Base-by-base conservation (phyloP, 208 protist species). In the Trypanosomatidae sp. region DNA sequence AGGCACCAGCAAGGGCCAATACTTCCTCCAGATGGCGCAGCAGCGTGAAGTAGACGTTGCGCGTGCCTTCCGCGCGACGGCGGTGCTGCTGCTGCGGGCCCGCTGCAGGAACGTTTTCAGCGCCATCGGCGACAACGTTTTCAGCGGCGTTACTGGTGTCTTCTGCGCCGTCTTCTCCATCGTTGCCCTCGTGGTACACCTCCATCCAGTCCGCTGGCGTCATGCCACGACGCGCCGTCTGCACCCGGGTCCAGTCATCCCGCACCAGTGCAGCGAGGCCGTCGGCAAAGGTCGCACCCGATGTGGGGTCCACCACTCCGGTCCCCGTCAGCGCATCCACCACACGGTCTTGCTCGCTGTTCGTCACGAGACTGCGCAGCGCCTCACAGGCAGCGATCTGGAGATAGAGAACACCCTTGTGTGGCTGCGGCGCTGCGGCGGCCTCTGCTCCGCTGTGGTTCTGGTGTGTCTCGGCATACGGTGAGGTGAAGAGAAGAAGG, bases 301-400 rank as follows among this genome's bases (percentile, higher is more conserved):
- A 52, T 5, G 43, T 65, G 2, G 69, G 60, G 25, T 62, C n/a
- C n/a, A n/a, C 65, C 28, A 72, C 75, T 0, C 58, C 74, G 13
- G 55, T 30, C 22, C 62, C n/a, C 22, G 66, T 77, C 46, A 93
- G 77, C 15, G 69, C 73, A 64, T 93, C 88, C 10, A 91, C 67
- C 7, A 87, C 88, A 36, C 76, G 74, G 71, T 93, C 88, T 36
- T 89, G 75, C 10, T 72, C 60, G 66, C 85, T 88, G 80, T 89
- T 93, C 28, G 82, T 83, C 52, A 93, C 77, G 1, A 89, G 49
- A 55, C 88, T 91, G 53, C 86, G 83, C 47, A 93, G 81, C 8
- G 89, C 86, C 56, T 86, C 84, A 0, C 82, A 77, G 22, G 86
- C 89, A 22, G 89, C 82, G 28, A 84, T 81, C 64, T 89, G 84